Percentiles rank a stretch among this genome's conserved stretches.
Conservation (phyloP, 768 basidiomycete genomes). For the Cystofilobasidium capitatum region DNA sequence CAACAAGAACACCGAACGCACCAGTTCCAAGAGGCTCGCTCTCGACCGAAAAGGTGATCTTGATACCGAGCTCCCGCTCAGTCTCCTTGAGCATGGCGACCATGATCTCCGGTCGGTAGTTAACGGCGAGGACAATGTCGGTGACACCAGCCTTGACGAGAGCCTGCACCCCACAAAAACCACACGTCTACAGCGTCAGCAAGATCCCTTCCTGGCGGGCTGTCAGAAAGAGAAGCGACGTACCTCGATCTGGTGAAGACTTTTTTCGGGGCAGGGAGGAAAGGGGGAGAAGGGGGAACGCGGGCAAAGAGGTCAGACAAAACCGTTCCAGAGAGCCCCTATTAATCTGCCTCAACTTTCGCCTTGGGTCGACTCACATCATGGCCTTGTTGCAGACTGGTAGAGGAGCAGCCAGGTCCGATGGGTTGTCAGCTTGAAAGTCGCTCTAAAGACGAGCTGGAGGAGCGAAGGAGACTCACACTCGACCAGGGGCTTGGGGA, state of each 20-base stretch:
- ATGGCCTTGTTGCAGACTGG: conserved; percentile 37
- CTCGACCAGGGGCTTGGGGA: conserved; percentile 45
- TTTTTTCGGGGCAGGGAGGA: conserved; percentile 26
- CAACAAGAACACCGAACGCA: conserved; percentile 28
- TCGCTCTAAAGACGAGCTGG: no score
- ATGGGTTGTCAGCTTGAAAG: no score
- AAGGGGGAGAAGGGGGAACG: neutral
- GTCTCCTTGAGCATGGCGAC: conserved; percentile 44
- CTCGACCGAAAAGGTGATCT: conserved; percentile 46
- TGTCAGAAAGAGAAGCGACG: neutral
- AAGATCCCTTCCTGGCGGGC: neutral
- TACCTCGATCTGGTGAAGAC: conserved; percentile 44
- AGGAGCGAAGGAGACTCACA: conserved; percentile 16
- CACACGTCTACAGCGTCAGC: neutral
- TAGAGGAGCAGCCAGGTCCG: neutral
- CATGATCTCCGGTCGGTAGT: conserved; percentile 47
- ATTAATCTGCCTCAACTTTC: no score
- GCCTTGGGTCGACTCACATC: no score
- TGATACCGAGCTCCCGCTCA: conserved; percentile 44
- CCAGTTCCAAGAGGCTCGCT: conserved; percentile 46
- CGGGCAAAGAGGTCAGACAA: neutral
- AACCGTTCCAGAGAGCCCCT: neutral
- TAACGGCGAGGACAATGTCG: conserved; percentile 46
- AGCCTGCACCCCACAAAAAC: conserved; percentile 31
- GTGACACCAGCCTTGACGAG: conserved; percentile 47